Base-by-base conservation (phyloP, 192 early-diverging fungal genomes). In the Coemansia sp. region DNA sequence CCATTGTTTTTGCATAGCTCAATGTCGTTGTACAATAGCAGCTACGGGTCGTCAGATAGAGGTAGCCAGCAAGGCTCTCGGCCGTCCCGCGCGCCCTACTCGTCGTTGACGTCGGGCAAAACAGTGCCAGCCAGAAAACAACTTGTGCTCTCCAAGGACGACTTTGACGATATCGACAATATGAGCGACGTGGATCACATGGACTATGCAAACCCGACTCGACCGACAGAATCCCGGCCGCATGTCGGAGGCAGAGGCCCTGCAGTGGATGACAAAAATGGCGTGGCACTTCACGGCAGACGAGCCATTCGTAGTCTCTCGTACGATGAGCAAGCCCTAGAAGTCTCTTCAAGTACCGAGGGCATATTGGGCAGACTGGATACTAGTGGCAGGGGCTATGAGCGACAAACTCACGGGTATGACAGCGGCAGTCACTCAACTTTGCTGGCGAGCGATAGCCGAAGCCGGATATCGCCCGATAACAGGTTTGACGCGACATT, bases 121-220 rank as follows among this genome's bases (percentile, higher is more conserved):
- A 5, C 33, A 33, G 39, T 45, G 24, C 24, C 59, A 13, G 48
- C 35, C 0, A 62, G 68, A 1, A 72, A 67, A 41, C 68, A 70
- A 1, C 73, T 77, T 14, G 68, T 70, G 57, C 40, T 70, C n/a
- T 69, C 73, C 13, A 59, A 62, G 45, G 79, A 77, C 31, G 74
- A 76, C 41, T 54, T 68, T 53, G 70, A 77, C 31, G 70, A 76
- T 41, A 41, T 67, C 9, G 68, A 66, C 57, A 67, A 50, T 31
- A 65, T 79, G 56, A 76, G 79, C 67, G 79, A 81, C 54, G 31
- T 81, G 31, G 78, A 81, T n/a, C 66, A 75, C 67, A 74, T 73
- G 51, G 67, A 72, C 40, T 73, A 67, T 54, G 54, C 16, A 14
- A 57, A 62, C 42, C 45, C 69, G 54, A 19, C 34, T 39, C 62